Conservation (phyloP, 257 asterid species). For the Forsythia viridissima region DNA sequence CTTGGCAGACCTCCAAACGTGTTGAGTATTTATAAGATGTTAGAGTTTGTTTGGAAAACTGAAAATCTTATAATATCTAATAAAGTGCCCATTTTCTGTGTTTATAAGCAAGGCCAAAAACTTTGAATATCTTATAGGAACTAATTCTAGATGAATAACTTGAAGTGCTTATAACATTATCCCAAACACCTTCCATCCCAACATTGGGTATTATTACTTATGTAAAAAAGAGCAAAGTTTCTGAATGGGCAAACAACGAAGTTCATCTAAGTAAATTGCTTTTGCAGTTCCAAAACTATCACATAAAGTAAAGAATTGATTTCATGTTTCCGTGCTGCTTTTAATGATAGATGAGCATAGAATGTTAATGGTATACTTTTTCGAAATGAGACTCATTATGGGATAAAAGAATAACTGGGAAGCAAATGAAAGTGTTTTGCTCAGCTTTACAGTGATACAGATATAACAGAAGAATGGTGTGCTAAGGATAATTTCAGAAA, state of each 20-base stretch:
- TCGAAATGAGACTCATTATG: neutral
- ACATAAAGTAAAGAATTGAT: neutral
- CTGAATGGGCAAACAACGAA: neutral
- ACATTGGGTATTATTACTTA: conserved; percentile 5
- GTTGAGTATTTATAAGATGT: neutral
- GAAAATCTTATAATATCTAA: neutral
- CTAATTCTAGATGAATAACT: neutral
- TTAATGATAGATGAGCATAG: conserved; percentile 2
- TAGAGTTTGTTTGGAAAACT: neutral
- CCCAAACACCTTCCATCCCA: neutral
- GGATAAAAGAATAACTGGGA: conserved; percentile 6
- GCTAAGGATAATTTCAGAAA: conserved; percentile 7
- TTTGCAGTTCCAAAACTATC: neutral
- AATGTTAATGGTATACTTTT: neutral
- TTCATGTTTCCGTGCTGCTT: neutral
- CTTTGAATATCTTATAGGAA: neutral
- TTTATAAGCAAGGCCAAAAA: neutral
- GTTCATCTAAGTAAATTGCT: neutral
- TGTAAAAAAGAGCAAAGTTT: neutral
- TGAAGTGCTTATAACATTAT: neutral
- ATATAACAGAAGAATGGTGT: neutral
- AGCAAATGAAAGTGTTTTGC: conserved; percentile 1
- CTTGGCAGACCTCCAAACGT: neutral
- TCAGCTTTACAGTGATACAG: conserved; percentile 1
- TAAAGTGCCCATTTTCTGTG: neutral